Base-by-base conservation (phyloP, 441 rosid genomes). In the Pelargonium citronellum region DNA sequence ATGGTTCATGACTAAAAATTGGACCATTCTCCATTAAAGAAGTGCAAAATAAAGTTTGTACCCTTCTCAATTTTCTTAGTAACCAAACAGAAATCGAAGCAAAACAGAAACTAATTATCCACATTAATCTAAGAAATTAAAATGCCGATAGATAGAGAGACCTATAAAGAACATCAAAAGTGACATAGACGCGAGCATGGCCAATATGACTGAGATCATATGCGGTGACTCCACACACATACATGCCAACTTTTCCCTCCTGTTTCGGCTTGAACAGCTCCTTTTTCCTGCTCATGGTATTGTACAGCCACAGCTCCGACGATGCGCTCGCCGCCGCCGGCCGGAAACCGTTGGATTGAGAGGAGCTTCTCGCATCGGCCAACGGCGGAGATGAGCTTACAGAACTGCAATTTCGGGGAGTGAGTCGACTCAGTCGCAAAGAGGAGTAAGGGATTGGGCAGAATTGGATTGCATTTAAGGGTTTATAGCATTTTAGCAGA, bases 201-300 rank as follows among this genome's bases (percentile, higher is more conserved):
- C 99, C 99, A 16, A 94, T 79, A 77, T 94, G 99, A 79, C 99
- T 91, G 77, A 84, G 79, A 75, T 89, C 97, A 70, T 94, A 94
- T n/a, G 99, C 85, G 0, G 97, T 94, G 55, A 94, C 90, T 3
- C 99, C 97, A 44, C 99, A 94, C 60, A 94, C 96, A 20, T 94
- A 94, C 86, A 94, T 82, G 72, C 89, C 79, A 24, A 91, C 91
- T 67, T 87, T 87, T 0, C 96, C 94, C 0, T 85, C 87, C 68
- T n/a, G 81, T 61, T 73, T 73, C 6, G 96, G 87, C 74, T 34
- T 73, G 74, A 94, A 82, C 0, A 75, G 79, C 80, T 91, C 96
- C 69, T 85, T 83, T 73, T 76, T 80, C 34, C 83, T 85, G 7
- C 85, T 85, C 96, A 94, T 78, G 5, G 97, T 77, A 66, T 86